Evolutionary conservation across 768 basidiomycete genomes (phyloP).

Genomic region (Crepidotus variabilis): DNA sequence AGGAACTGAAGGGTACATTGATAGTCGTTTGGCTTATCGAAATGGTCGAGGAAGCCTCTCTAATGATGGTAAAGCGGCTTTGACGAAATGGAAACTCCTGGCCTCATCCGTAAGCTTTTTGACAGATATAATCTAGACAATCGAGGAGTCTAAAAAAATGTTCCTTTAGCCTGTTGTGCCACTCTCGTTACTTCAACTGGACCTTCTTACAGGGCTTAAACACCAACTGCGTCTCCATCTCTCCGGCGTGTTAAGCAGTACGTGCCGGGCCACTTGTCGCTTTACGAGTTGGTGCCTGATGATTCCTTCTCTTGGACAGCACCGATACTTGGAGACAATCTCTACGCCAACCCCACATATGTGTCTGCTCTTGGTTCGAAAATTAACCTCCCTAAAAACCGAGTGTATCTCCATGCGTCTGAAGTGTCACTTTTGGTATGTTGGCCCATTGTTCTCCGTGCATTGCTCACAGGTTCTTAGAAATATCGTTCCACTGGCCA

Average conservation of each 20-base stretch:
- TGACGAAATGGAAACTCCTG: conserved; percentile 57
- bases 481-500: conserved; percentile 46
- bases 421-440: conserved; percentile 54
- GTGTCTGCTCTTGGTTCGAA: conserved; percentile 10
- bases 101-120: conserved; percentile 47
- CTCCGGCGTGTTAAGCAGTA: conserved; percentile 47
- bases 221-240: conserved; percentile 71
- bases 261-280: conserved; percentile 9
- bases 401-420: conserved; percentile 61
- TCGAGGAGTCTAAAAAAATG: not conserved
- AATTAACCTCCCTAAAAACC: conserved; percentile 33
- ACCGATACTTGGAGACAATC: conserved; percentile 61
- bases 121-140: too few species aligned
- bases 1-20: conserved; percentile 34
- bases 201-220: conserved; percentile 59
- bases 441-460: not conserved
- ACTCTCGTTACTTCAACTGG: conserved; percentile 53
- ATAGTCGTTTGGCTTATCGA: conserved; percentile 28
- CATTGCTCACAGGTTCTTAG: conserved; percentile 25
- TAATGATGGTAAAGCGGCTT: conserved; percentile 28
- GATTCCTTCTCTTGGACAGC: conserved; percentile 31
- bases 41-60: conserved; percentile 45
- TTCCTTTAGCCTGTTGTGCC: conserved; percentile 36
- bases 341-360: conserved; percentile 37
- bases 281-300: not conserved